Evolutionary conservation across 768 basidiomycete genomes (phyloP).

Genomic region (Lentinula lateritia): DNA sequence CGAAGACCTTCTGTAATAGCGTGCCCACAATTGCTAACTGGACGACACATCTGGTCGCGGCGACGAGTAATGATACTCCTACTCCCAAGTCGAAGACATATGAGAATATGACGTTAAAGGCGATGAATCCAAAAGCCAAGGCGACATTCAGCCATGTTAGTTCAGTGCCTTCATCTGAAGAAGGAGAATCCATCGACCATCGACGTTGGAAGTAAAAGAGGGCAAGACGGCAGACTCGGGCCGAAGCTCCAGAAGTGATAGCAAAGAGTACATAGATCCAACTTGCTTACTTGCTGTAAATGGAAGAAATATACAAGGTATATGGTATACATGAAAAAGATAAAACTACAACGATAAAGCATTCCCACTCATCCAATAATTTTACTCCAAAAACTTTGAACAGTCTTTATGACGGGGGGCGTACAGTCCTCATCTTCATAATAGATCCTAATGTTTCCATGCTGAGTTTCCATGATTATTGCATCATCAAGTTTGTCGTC

Average conservation of each 20-base stretch:
- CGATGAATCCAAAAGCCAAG: conserved; percentile 70
- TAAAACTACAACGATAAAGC: no score
- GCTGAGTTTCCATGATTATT: conserved; percentile 23
- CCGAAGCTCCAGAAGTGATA: no score
- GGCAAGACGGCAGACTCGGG: no score
- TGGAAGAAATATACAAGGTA: no score
- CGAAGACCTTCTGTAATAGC: conserved; percentile 69
- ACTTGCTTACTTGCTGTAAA: no score
- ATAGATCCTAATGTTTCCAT: conserved; percentile 28
- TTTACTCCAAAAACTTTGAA: neutral
- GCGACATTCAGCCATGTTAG: conserved; percentile 73
- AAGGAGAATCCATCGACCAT: neutral
- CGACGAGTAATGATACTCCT: conserved; percentile 59
- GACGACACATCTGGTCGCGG: conserved; percentile 68
- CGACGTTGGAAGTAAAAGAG: neutral
- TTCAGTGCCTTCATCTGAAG: neutral
- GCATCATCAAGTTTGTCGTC: conserved; percentile 31
- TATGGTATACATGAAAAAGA: no score
- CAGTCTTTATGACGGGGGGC: neutral
- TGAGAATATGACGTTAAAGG: conserved; percentile 67
- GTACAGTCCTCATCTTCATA: conserved; percentile 28
- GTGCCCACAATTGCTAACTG: conserved; percentile 75
- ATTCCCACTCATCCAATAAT: neutral
- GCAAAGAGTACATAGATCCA: no score
- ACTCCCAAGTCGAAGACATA: conserved; percentile 60